Base-by-base conservation (phyloP, 2,329 filamentous ascomycete species). In the Cordyceps sp. region DNA sequence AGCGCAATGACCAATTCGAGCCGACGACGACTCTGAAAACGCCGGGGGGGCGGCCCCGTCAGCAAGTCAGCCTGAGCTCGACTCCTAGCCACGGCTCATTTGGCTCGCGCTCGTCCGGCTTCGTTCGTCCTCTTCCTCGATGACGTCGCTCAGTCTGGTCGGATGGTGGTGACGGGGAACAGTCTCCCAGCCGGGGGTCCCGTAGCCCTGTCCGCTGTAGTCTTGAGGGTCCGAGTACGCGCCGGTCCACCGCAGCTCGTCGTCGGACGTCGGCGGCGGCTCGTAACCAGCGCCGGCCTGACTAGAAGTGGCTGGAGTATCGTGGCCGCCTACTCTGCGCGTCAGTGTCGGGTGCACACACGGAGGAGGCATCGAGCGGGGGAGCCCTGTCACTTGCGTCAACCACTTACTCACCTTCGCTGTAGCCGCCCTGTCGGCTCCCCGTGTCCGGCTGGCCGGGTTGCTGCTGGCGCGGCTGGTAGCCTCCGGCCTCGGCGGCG, bases 71-170 rank as follows among this genome's bases (percentile, higher is more conserved):
- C 25, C 16, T 13, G 25, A 26, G 25, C 25, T 15, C 25, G 40
- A 44, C 25, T 46, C 43, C 43, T 52, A 52, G 26, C 44, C 44
- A 21, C 68, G 66, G 46, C 69, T 73, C 40, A 64, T 53, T 38
- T 73, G 68, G 49, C 74, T 78, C 10, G 73, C 74, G 42, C 78
- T 81, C 12, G 78, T 82, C 16, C 79, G 70, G 48, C 79, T 82
- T 31, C 74, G 66, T 54, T 92, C 83, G 42, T 90, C 82, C 40
- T 92, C 78, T 47, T 84, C 84, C 47, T 85, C 79, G 20, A 90
- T 66, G 19, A 93, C 85, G 54, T 93, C 85, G 51, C 84, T 93
- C 39, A 93, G 61, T 35, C 86, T 64, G 8, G 85, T 93, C 0
- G 85, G 85, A 54, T 93, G 84, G 42, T 90, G 82, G 53, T 93